Conservation (phyloP, 345 rosid genomes). For the Linum usitatissimum region DNA sequence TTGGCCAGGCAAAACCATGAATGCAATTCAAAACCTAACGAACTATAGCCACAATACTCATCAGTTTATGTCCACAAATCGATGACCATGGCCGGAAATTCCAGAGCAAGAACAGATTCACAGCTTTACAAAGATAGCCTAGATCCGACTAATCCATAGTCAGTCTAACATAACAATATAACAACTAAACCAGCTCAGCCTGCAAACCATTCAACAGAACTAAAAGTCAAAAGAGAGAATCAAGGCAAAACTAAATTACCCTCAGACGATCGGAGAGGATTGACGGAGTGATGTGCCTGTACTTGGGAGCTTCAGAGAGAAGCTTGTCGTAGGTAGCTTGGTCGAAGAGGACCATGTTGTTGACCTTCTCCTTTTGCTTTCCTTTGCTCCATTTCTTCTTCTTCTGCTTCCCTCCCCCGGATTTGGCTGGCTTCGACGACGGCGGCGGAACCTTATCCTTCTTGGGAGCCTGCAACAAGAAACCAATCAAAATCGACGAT, state of each 20-base stretch:
- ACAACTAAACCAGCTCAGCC: background rate
- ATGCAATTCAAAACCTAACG: too few species aligned
- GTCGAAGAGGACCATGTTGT: conserved; percentile 85
- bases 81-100: too few species aligned
- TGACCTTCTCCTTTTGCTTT: conserved; percentile 90
- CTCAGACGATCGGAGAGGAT: conserved; percentile 73
- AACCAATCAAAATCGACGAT: background rate
- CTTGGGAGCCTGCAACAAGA: background rate
- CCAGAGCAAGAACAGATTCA: too few species aligned
- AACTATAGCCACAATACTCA: too few species aligned
- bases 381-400: conserved; percentile 81
- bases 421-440: conserved; percentile 7
- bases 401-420: conserved; percentile 6
- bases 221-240: background rate
- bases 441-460: conserved; percentile 6
- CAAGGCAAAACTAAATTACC: conserved; percentile 24
- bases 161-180: too few species aligned
- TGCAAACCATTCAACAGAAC: too few species aligned
- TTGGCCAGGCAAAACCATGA: too few species aligned
- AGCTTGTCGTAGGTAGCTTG: conserved; percentile 78
- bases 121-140: too few species aligned
- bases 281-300: conserved; percentile 78
- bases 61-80: too few species aligned
- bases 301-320: conserved; percentile 64
- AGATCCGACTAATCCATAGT: too few species aligned